Evolutionary conservation across 2,329 filamentous ascomycete genomes (phyloP).

Genomic region (Verticillium isaacii): DNA sequence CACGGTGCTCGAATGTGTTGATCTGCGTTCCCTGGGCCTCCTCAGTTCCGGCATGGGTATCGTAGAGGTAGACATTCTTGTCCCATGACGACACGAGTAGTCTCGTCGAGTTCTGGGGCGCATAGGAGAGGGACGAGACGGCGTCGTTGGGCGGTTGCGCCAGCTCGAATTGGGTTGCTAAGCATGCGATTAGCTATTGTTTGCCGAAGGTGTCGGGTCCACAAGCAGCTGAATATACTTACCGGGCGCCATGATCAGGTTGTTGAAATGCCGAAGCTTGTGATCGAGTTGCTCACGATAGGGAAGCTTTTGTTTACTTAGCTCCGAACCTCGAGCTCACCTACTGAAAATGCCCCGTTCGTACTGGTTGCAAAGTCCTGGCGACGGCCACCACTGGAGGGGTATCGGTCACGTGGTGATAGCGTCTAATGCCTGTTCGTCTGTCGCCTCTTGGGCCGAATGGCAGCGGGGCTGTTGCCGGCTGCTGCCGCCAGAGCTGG

Average conservation of each 20-base stretch:
- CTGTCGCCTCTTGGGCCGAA: neutral
- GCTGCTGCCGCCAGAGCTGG: neutral
- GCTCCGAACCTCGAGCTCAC: neutral
- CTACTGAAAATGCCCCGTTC: neutral
- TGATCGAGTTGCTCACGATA: neutral
- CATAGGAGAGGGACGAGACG: conserved; percentile 82
- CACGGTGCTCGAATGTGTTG: conserved; percentile 72
- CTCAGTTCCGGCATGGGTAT: conserved; percentile 54
- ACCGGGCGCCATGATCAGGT: conserved; percentile 2
- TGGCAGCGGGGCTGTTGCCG: neutral
- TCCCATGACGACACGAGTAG: conserved; percentile 96
- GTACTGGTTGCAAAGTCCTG: neutral
- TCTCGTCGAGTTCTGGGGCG: conserved; percentile 66
- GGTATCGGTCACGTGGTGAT: conserved; percentile 4
- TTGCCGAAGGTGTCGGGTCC: neutral
- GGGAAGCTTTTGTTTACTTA: conserved; percentile 4
- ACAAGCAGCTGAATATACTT: neutral
- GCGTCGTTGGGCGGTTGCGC: conserved; percentile 78
- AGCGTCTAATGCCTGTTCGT: neutral
- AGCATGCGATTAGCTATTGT: neutral
- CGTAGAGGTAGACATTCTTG: conserved; percentile 85
- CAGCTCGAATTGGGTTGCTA: conserved; percentile 76
- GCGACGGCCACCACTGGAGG: neutral
- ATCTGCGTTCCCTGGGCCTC: conserved; percentile 58
- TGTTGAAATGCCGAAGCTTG: neutral